Conservation (phyloP, 2,329 filamentous ascomycete genomes). For the Biscogniauxia marginata region DNA sequence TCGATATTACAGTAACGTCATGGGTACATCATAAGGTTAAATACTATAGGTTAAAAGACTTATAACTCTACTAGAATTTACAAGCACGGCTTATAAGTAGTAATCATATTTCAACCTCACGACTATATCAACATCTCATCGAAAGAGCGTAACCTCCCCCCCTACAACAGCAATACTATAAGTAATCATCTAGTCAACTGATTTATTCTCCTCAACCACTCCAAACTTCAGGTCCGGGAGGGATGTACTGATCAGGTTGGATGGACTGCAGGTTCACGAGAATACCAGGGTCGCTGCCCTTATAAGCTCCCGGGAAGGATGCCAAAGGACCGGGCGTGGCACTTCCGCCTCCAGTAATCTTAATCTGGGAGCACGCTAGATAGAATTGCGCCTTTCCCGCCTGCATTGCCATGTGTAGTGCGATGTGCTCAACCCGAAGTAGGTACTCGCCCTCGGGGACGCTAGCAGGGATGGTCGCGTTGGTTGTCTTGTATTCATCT, state of each 20-base stretch:
- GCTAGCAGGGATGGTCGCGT: constrained; percentile 35
- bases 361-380: constrained; percentile 38
- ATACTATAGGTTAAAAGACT: no score
- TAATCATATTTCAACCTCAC: no score
- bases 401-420: constrained; percentile 37
- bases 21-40: no score
- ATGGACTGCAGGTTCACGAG: constrained; percentile 31
- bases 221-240: constrained; percentile 28
- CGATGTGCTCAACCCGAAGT: constrained; percentile 41
- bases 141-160: no score
- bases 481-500: constrained; percentile 34
- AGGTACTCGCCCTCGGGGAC: constrained; percentile 39
- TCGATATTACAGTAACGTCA: no score
- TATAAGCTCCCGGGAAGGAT: constrained; percentile 34
- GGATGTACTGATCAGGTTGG: constrained; percentile 27
- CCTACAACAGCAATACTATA: no score
- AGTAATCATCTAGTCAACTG: neutral
- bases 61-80: no score
- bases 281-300: constrained; percentile 33
- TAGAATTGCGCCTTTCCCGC: constrained; percentile 40
- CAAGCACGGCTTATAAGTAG: no score
- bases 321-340: constrained; percentile 27
- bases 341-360: constrained; percentile 36
- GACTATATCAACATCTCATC: no score
- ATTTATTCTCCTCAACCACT: constrained; percentile 10